Evolutionary conservation across 2,329 filamentous ascomycete genomes (phyloP), one percentile per base, ranked within the genome.

Genomic region (Sporothrix mexicana): DNA sequence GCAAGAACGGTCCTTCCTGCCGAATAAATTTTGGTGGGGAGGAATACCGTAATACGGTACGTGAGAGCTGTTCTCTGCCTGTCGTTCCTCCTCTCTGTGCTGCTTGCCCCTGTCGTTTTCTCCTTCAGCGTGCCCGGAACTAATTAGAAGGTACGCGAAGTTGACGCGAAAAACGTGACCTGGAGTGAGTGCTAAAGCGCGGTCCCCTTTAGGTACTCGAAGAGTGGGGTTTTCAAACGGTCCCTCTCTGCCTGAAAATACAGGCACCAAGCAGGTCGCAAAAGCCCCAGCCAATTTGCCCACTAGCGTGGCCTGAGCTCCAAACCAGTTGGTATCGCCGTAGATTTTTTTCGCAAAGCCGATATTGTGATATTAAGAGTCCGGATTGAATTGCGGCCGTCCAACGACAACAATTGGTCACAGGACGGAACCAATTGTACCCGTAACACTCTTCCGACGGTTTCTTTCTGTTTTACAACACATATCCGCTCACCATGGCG

Each of bases 141-240:
- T 47, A 25, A 66, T 47, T 64, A 55, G 57, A 13, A 66, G 43
- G 69, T 43, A 77, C 76, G 82, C 83, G 83, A 84, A 84, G 79
- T 74, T 83, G 81, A 84, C 83, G 83, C 83, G 83, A 81, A 75
- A 78, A 80, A 75, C 79, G 81, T 83, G 82, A 83, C 80, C 77
- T 49, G 23, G 8, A 45, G 57, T 49, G 72, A 70, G 64, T 53
- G 20, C 59, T 57, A 59, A 67, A 47, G 67, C 67, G 67, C 51
- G 51, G 67, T 51, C 51, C 51, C 9, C 51, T n/a, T n/a, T 45
- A 13, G 17, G 15, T 62, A 36, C 17, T 43, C 15, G 51, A 51
- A 20, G 12, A 13, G 67, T 68, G 47, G 66, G 66, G 66, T 6
- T 20, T 10, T 36, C 30, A 20, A 20, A n/a, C 47, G 9, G 66